Conservation (phyloP, 2,329 filamentous ascomycete genomes). For the Celoporthe dispersa region DNA sequence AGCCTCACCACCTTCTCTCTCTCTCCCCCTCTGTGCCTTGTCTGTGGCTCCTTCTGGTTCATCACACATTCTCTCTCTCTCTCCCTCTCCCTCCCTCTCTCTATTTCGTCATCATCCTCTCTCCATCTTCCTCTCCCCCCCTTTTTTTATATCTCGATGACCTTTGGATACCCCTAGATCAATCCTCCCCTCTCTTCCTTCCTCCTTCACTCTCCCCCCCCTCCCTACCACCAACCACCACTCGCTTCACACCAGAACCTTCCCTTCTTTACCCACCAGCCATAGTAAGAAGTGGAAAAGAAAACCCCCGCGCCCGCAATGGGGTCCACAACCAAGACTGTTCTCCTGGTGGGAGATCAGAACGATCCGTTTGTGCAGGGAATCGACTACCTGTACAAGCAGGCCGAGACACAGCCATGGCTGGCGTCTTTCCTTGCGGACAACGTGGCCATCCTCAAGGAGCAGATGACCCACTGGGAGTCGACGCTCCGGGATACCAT, state of each 20-base stretch:
- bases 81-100: neutral
- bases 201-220: no score
- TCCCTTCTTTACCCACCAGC: neutral
- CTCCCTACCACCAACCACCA: neutral
- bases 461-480: slow-evolving; percentile 26
- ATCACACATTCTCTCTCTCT: slow-evolving; percentile 8
- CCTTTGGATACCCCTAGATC: slow-evolving; percentile 19
- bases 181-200: slow-evolving; percentile 9
- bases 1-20: neutral
- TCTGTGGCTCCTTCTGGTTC: neutral
- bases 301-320: slow-evolving; percentile 5
- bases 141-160: neutral
- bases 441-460: slow-evolving; percentile 25
- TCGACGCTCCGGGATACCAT: slow-evolving; percentile 20
- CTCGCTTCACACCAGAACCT: neutral
- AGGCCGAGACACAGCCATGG: slow-evolving; percentile 24
- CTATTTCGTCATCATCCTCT: neutral
- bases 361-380: slow-evolving; percentile 24
- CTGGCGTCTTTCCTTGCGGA: slow-evolving; percentile 22
- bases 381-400: slow-evolving; percentile 26
- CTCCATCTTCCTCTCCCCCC: neutral
- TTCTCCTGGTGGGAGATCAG: slow-evolving; percentile 25
- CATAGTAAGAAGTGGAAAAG: neutral
- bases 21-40: neutral
- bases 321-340: slow-evolving; percentile 24